Base-by-base conservation (phyloP, 495 filamentous ascomycete species). In the Pyronema domesticum region DNA sequence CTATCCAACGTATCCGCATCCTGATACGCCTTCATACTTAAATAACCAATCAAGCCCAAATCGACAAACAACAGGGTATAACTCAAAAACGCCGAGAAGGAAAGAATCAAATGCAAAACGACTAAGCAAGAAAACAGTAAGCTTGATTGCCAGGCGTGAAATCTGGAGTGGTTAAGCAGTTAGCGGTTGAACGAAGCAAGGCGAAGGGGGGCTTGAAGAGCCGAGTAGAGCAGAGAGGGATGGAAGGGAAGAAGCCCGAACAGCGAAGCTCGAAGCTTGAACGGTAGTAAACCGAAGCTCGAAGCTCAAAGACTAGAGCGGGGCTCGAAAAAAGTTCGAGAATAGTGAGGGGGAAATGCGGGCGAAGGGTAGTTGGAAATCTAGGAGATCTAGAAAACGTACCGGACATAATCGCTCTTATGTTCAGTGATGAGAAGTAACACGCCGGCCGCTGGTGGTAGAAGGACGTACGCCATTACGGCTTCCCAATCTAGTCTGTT, bases 381-480 rank as follows among this genome's bases (percentile, higher is more conserved):
- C 15, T 6, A 34, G 1, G 49, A 37, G 40, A 40, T 23, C 54
- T 60, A 23, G 53, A 14, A 11, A 30, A 77, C 80, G 46, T 67
- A 94, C 86, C 91, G 73, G 37, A 98, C 91, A 67, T 94, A 98
- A 69, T 96, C 91, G 61, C 87, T 95, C 75, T 91, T 89, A 61
- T 86, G 77, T 74, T 98, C 91, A 55, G 87, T 58, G 58, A 96
- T 74, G 57, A 98, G 67, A 64, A 98, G 67, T 58, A 94, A 68
- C 9, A 95, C 85, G 30, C 80, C 85, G 30, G 89, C 91, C 0
- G 88, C 80, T 13, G 91, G 91, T 62, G 91, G 91, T 15, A 93
- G 68, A 56, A 81, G 74, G 59, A 95, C 65, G 68, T 98, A 98
- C 43, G 91, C 89, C 69, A 95, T 69, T 67, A 83, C 83, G 14